A percentile compares a stretch with the other conserved stretches of the same genome.
phyloP scores from a whole-genome alignment of 129 eudicot species.

The Centrapalus pauciflorus region DNA sequence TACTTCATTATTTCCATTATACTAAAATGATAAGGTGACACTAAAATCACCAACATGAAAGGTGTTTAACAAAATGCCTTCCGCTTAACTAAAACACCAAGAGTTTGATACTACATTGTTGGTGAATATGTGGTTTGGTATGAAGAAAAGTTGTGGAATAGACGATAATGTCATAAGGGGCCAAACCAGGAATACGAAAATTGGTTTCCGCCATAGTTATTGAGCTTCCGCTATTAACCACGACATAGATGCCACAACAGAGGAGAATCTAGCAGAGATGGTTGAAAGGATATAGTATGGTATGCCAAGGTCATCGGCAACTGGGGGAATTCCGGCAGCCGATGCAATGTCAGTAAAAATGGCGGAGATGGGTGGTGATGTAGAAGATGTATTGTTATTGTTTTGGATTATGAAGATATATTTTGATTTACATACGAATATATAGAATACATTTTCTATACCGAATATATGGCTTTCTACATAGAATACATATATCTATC shows the following conservation, averaged over 20 bases:
- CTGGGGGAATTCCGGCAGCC: constrained; percentile 13
- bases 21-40: too few species aligned
- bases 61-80: constrained; percentile 39
- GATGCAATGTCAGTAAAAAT: constrained; percentile 34
- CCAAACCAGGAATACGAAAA: constrained; percentile 29
- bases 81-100: constrained; percentile 17
- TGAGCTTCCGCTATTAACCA: neutral
- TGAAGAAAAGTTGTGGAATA: constrained; percentile 42
- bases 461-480: too few species aligned
- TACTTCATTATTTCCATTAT: too few species aligned
- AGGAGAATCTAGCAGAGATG: constrained; percentile 52
- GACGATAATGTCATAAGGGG: constrained; percentile 19
- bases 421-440: too few species aligned
- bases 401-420: too few species aligned
- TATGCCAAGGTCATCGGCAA: constrained; percentile 30
- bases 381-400: too few species aligned
- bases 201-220: neutral
- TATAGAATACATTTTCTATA: too few species aligned
- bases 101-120: constrained; percentile 18
- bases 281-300: constrained; percentile 22
- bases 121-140: constrained; percentile 31
- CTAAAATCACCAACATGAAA: too few species aligned
- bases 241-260: constrained; percentile 24
- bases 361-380: constrained; percentile 46
- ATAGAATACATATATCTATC: too few species aligned